Conservation (phyloP, 2,329 filamentous ascomycete species). For the Mollisiaceae sp. region DNA sequence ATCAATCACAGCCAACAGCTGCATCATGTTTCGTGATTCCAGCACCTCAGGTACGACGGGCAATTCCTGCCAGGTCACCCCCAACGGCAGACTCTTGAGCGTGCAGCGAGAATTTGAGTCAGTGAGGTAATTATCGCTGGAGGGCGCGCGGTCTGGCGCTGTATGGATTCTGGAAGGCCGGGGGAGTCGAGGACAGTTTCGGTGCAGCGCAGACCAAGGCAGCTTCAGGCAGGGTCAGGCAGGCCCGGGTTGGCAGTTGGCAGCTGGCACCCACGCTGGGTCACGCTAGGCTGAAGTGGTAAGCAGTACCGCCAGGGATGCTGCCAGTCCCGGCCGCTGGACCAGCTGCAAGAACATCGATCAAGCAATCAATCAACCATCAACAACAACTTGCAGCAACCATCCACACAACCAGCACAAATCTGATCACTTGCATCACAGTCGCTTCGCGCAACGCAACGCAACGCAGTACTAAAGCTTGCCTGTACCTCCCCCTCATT, state of each 20-base stretch:
- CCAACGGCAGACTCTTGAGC: background rate
- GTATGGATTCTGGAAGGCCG: too few relatives aligned
- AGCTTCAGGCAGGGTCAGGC: too few relatives aligned
- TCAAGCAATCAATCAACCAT: background rate
- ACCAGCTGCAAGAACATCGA: slow-evolving; percentile 10
- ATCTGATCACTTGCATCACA: slow-evolving; percentile 31
- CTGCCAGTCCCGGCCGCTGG: background rate
- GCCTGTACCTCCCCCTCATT: slow-evolving; percentile 22
- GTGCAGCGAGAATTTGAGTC: slow-evolving; percentile 1
- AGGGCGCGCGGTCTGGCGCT: background rate
- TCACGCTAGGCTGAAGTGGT: background rate
- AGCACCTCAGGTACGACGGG: background rate
- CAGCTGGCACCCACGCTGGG: background rate
- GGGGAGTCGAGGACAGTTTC: too few relatives aligned
- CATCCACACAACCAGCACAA: slow-evolving; percentile 16
- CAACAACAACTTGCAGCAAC: slow-evolving; percentile 15
- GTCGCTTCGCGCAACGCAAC: slow-evolving; percentile 32
- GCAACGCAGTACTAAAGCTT: slow-evolving; percentile 24
- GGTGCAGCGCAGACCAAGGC: too few relatives aligned
- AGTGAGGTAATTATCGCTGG: slow-evolving; percentile 10
- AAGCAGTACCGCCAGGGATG: background rate
- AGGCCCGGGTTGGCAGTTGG: too few relatives aligned
- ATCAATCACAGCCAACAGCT: slow-evolving; percentile 17
- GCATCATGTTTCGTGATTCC: slow-evolving; percentile 16
- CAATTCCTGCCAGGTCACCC: slow-evolving; percentile 4